Base-by-base conservation (phyloP, 129 eudicot species). In the Helianthus annuus region DNA sequence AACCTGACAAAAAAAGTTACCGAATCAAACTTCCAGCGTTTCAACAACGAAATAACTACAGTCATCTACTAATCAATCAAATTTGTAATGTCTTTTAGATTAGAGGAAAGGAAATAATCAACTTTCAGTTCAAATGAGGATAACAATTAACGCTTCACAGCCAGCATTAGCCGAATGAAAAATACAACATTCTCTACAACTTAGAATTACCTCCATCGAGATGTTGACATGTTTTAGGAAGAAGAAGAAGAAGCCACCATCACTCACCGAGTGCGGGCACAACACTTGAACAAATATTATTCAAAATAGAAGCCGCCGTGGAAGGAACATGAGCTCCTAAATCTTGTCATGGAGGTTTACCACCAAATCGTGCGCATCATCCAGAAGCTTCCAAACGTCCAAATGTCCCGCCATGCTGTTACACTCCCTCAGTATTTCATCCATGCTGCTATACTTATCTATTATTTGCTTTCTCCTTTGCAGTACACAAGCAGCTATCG, bases 341-440 rank as follows among this genome's bases (percentile, higher is more conserved):
- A 89, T 81, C 86, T 90, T 90, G 72, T 86, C 90, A 71, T 90
- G 90, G 10, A 90, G 88, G 10, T 80, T 86, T 27, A 85, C 89
- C 61, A 90, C 96, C 93, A 90, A 76, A 44, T 90, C 96, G 75
- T 90, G 96, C 1, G 97, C 97, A 79, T 87, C 97, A 58, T 90
- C 94, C 34, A 90, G 67, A 61, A 90, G 97, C 68, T 83, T 90
- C 97, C 97, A 90, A 19, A 90, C 94, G 62, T 90, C 97, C 65
- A 90, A 70, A 64, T 85, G 86, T 29, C 97, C 97, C 27, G 94
- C 89, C 97, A 90, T 87, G 81, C 82, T 77, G 72, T 90, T 85
- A 69, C 97, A 90, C 82, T 87, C 97, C 87, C 83, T 81, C 83
- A 90, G 66, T 40, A 90, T 90, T 11, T 90, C 97, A 83, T 90